Evolutionary conservation across 371 early-diverging fungal species (phyloP).

Genomic region (Parasitella parasitica): DNA sequence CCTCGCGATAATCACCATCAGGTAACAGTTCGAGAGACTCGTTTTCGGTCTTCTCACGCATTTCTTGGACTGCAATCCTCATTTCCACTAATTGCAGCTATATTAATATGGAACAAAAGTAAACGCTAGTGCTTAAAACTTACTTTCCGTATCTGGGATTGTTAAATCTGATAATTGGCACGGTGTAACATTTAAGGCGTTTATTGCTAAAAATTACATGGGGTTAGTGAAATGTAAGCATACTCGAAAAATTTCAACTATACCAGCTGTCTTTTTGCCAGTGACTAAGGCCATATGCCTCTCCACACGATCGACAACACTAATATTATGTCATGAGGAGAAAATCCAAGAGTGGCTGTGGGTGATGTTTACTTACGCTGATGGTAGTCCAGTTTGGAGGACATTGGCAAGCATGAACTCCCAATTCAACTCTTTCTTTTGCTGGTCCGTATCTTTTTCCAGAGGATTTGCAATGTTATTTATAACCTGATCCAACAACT

Average conservation of each 20-base stretch:
- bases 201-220: neutral
- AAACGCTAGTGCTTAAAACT: neutral
- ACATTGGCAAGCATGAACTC: conserved; percentile 1
- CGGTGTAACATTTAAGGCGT: conserved; percentile 2
- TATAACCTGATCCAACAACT: neutral
- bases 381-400: neutral
- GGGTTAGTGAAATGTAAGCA: neutral
- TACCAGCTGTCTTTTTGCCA: conserved; percentile 2
- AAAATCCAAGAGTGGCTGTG: neutral
- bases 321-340: neutral
- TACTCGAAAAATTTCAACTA: neutral
- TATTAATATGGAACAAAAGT: neutral
- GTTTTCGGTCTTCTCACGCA: neutral
- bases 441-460: neutral
- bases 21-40: neutral
- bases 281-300: neutral
- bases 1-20: neutral
- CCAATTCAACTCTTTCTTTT: conserved; percentile 3
- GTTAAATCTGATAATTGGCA: conserved; percentile 9
- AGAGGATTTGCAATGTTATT: neutral
- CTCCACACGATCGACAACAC: conserved; percentile 2
- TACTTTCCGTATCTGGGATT: conserved; percentile 4
- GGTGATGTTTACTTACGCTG: no score
- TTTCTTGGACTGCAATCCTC: neutral
- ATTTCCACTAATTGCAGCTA: conserved; percentile 6